Percentiles rank a stretch among this genome's conserved stretches.
Conservation (phyloP, 352 stramenopile species). For the Phytophthora parvispora region DNA sequence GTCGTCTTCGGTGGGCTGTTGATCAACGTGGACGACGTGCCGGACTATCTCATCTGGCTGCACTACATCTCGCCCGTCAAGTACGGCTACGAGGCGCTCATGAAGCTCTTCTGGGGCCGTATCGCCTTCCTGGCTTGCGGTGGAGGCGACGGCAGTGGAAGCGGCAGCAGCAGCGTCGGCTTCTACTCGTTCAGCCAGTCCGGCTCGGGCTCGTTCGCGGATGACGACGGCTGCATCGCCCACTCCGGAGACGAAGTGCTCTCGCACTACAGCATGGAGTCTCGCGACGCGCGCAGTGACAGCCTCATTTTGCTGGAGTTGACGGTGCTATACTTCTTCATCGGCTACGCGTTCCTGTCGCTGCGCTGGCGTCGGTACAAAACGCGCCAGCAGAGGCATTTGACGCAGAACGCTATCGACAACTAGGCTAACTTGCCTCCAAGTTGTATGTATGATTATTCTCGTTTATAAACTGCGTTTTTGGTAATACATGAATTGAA, state of each 20-base stretch:
- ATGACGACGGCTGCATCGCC: slow-evolving; percentile 43
- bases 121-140: slow-evolving; percentile 34
- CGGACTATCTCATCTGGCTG: slow-evolving; percentile 66
- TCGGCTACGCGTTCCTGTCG: slow-evolving; percentile 45
- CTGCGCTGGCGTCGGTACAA: slow-evolving; percentile 45
- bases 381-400: slow-evolving; percentile 13
- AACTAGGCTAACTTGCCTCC: no score
- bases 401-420: not conserved
- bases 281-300: slow-evolving; percentile 37
- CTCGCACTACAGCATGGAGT: slow-evolving; percentile 55
- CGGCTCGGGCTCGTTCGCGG: slow-evolving; percentile 20
- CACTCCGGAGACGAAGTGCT: slow-evolving; percentile 58
- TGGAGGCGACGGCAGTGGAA: slow-evolving; percentile 20
- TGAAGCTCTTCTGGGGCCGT: slow-evolving; percentile 53
- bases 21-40: slow-evolving; percentile 55
- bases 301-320: slow-evolving; percentile 54
- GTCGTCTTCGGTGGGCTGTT: slow-evolving; percentile 57
- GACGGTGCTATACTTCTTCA: slow-evolving; percentile 40
- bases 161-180: slow-evolving; percentile 25
- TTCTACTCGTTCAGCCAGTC: slow-evolving; percentile 29
- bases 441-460: not conserved
- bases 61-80: slow-evolving; percentile 69
- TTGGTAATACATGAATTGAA: not conserved
- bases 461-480: not conserved
- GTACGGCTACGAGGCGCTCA: slow-evolving; percentile 47